Percentiles rank a stretch among this genome's conserved stretches.
Conservation (phyloP, 2,329 filamentous ascomycete species). For the Cytospora mali region DNA sequence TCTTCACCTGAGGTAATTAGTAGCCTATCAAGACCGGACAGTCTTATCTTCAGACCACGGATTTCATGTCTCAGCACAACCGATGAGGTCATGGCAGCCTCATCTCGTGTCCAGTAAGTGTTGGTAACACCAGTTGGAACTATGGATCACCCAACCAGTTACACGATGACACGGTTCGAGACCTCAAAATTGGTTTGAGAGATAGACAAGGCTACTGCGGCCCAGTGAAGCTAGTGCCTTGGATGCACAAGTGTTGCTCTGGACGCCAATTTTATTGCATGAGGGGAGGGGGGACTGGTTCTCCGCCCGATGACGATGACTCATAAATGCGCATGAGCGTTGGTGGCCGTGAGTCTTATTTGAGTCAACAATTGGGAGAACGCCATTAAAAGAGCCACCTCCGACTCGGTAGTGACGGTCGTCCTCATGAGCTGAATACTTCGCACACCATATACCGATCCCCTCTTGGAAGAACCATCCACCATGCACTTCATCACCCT, state of each 20-base stretch:
- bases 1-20: neutral
- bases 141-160: slow-evolving; percentile 1
- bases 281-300: slow-evolving; percentile 6
- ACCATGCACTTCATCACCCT: slow-evolving; percentile 53
- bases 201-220: slow-evolving; percentile 13
- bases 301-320: neutral
- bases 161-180: slow-evolving; percentile 16
- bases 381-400: neutral
- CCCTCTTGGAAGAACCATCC: neutral
- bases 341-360: slow-evolving; percentile 27
- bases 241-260: slow-evolving; percentile 7
- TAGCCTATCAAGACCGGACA: neutral
- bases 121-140: neutral
- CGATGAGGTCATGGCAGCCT: neutral
- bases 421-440: neutral
- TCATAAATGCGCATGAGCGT: neutral
- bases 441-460: neutral
- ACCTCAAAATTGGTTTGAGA: slow-evolving; percentile 1
- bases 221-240: slow-evolving; percentile 18
- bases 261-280: slow-evolving; percentile 4
- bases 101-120: neutral
- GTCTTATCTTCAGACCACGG: neutral
- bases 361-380: neutral
- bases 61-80: neutral
- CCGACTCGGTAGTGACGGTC: neutral